Evolutionary conservation across 2,329 filamentous ascomycete species (phyloP).

Genomic region (Pseudofabraea citricarpa): DNA sequence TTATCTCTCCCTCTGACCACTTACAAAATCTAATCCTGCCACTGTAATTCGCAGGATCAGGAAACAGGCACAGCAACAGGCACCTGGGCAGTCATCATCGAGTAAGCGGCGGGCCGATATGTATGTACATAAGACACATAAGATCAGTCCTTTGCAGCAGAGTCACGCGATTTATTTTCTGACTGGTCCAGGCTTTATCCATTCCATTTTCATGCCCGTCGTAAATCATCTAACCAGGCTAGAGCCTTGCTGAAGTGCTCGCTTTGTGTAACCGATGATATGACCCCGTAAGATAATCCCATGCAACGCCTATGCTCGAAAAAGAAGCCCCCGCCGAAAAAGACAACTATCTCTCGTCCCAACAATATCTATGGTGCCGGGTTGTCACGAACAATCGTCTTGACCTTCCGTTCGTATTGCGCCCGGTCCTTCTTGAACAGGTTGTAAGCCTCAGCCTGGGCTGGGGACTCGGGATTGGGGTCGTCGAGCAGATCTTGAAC

Average conservation of each 20-base stretch:
- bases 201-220: not conserved
- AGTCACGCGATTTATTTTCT: too few relatives aligned
- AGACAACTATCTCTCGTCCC: slow-evolving; percentile 4
- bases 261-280: not conserved
- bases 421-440: slow-evolving; percentile 84
- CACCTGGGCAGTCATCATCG: not conserved
- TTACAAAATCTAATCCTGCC: not conserved
- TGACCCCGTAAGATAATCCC: slow-evolving; percentile 9
- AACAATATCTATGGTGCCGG: slow-evolving; percentile 56
- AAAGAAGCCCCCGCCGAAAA: slow-evolving; percentile 6
- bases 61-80: not conserved
- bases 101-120: too few relatives aligned
- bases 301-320: slow-evolving; percentile 17
- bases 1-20: not conserved
- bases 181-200: too few relatives aligned
- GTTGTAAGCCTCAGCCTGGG: slow-evolving; percentile 96
- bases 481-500: slow-evolving; percentile 96
- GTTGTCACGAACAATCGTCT: slow-evolving; percentile 84
- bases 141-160: too few relatives aligned
- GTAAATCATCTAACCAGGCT: not conserved
- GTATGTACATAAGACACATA: too few relatives aligned
- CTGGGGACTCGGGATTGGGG: slow-evolving; percentile 93
- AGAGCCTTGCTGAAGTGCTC: slow-evolving; percentile 5
- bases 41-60: not conserved
- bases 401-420: slow-evolving; percentile 87